A percentile compares a stretch with the other conserved stretches of the same genome.
Conservation (phyloP, 306 rosid genomes). For the Inga laurina region DNA sequence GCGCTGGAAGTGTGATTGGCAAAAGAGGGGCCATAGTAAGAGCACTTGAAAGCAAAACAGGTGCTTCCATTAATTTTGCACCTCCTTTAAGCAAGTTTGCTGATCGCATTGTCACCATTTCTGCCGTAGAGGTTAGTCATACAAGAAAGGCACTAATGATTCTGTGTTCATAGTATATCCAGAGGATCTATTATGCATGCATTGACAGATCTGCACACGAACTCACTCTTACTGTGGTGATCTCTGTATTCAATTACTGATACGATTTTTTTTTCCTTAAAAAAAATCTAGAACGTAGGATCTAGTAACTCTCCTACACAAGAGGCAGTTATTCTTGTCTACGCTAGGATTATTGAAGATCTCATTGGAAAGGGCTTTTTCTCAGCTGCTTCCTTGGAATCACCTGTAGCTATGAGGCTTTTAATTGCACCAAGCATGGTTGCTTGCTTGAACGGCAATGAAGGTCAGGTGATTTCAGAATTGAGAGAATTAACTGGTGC, state of each 20-base stretch:
- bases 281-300: conserved; percentile 46
- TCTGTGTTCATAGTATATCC: conserved; percentile 13
- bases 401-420: conserved; percentile 54
- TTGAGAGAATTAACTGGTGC: conserved; percentile 53
- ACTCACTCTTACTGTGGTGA: conserved; percentile 2
- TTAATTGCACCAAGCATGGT: conserved; percentile 43
- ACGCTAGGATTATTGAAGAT: conserved; percentile 62
- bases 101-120: conserved; percentile 64
- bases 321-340: conserved; percentile 60
- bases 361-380: conserved; percentile 44
- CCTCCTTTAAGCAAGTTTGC: conserved; percentile 45
- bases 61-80: conserved; percentile 66
- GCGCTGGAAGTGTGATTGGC: conserved; percentile 71
- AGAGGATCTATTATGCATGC: background rate
- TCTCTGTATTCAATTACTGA: conserved; percentile 18
- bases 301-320: conserved; percentile 63
- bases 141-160: conserved; percentile 6
- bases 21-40: conserved; percentile 54
- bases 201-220: conserved; percentile 14
- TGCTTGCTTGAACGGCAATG: conserved; percentile 44
- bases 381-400: conserved; percentile 35
- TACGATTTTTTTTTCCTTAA: conserved; percentile 7
- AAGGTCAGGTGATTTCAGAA: conserved; percentile 51
- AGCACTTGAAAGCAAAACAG: conserved; percentile 55
- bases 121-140: conserved; percentile 65